Conservation (phyloP, 2,329 filamentous ascomycete genomes). For the Stachybotrys chartarum region DNA sequence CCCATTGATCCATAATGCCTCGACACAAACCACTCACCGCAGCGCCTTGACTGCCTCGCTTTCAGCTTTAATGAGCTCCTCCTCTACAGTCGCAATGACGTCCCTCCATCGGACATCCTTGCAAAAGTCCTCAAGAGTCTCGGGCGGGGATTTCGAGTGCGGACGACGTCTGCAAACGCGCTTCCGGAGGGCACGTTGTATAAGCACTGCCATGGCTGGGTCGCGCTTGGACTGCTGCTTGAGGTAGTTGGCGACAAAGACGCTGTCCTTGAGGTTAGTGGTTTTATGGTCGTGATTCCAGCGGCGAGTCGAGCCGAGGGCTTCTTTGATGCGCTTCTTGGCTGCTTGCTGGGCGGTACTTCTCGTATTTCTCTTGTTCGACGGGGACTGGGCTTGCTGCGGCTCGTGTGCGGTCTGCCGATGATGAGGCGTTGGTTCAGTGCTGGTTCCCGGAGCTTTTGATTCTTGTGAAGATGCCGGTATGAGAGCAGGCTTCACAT, state of each 20-base stretch:
- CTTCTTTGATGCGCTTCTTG: constrained; percentile 23
- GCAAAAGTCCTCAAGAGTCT: constrained; percentile 25
- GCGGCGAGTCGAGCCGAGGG: constrained; percentile 27
- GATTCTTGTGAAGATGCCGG: background rate
- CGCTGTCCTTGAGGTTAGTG: constrained; percentile 19
- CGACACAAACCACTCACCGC: constrained; percentile 1
- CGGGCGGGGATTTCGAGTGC: constrained; percentile 8
- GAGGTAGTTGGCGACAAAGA: constrained; percentile 24
- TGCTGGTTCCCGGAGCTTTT: background rate
- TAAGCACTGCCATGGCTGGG: constrained; percentile 21
- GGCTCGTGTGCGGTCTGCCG: background rate
- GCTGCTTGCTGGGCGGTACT: background rate
- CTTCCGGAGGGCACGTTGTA: constrained; percentile 22
- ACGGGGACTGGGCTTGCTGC: background rate
- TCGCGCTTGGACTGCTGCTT: constrained; percentile 28
- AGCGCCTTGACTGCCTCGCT: constrained; percentile 12
- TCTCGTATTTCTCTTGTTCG: background rate
- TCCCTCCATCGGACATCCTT: constrained; percentile 22
- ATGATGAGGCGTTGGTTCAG: background rate
- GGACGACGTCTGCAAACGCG: constrained; percentile 9
- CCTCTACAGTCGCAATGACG: constrained; percentile 23
- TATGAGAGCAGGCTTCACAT: background rate
- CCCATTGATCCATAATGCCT: no score
- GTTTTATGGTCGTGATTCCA: constrained; percentile 31
- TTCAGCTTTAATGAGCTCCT: constrained; percentile 19